Conservation (phyloP, 208 protist genomes). For the Acanthamoeba triangularis region DNA sequence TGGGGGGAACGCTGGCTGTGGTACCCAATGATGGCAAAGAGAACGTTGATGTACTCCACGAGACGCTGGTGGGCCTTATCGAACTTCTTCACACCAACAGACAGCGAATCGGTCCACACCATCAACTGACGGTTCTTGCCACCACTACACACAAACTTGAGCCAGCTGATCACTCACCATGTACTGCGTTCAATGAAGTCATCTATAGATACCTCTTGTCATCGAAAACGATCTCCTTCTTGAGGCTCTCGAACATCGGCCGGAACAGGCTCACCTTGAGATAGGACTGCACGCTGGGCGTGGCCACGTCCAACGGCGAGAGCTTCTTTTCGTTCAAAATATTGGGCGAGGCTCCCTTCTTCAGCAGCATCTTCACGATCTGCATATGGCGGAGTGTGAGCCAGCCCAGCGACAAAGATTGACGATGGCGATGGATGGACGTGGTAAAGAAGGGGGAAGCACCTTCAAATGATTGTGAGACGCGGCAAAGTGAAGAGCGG, state of each 20-base stretch:
- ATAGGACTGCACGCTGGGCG: constrained; percentile 44
- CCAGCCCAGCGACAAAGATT: no score
- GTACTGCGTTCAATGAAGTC: not conserved
- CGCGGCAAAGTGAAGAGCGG: constrained; percentile 72
- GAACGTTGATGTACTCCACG: constrained; percentile 67
- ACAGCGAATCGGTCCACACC: constrained; percentile 61
- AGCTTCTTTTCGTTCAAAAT: constrained; percentile 42
- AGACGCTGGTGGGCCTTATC: constrained; percentile 64
- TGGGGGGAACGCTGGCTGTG: not conserved
- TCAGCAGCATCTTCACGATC: constrained; percentile 62
- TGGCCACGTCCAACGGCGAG: constrained; percentile 54
- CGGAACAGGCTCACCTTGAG: constrained; percentile 55
- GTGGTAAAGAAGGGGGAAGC: not conserved
- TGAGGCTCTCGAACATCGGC: constrained; percentile 73
- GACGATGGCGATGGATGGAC: no score
- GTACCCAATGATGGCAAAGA: constrained; percentile 69
- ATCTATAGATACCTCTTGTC: not conserved
- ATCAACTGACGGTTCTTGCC: constrained; percentile 10
- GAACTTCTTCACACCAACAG: constrained; percentile 65
- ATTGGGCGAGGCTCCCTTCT: constrained; percentile 14
- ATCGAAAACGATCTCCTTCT: constrained; percentile 32
- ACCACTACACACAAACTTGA: not conserved
- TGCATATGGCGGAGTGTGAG: not conserved
- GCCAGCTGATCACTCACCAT: not conserved
- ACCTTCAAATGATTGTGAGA: constrained; percentile 70